These are phyloP conservation scores for Sinapis alba DNA, from an alignment of 441 rosid genomes.

Conservation along the genomic window DNA sequence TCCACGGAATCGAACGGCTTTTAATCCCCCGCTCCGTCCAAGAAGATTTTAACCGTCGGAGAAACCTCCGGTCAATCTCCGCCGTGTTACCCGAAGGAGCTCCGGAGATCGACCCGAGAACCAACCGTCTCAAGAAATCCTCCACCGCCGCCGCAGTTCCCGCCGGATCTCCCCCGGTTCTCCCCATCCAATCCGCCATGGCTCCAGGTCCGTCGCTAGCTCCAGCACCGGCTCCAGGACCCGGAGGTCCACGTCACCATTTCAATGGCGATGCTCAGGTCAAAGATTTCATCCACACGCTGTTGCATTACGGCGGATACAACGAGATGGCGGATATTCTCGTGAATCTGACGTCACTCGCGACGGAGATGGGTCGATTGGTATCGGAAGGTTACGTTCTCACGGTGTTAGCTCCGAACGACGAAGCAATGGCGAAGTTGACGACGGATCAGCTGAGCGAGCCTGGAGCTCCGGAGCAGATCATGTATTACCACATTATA, in stretches of 20 bases:
- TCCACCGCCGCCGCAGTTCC: constrained; percentile 36
- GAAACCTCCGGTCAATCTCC: constrained; percentile 57
- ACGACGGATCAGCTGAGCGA: constrained; percentile 67
- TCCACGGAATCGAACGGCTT: constrained; percentile 65
- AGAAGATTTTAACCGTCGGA: constrained; percentile 57
- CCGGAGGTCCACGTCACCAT: constrained; percentile 61
- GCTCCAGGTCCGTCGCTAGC: constrained; percentile 69
- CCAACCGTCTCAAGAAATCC: constrained; percentile 59
- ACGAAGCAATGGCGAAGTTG: constrained; percentile 70
- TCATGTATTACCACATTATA: constrained; percentile 59
- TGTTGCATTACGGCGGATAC: constrained; percentile 67
- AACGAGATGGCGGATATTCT: constrained; percentile 72
- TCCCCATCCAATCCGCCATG: constrained; percentile 59
- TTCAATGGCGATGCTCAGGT: constrained; percentile 68
- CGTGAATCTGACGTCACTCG: constrained; percentile 61
- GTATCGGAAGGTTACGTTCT: constrained; percentile 68
- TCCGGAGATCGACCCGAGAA: constrained; percentile 65
- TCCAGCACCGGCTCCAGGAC: constrained; percentile 71
- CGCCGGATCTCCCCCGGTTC: constrained; percentile 53
- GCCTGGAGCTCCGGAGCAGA: constrained; percentile 76
- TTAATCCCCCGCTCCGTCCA: constrained; percentile 62
- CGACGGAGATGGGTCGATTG: constrained; percentile 62
- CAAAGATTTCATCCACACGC: constrained; percentile 67
- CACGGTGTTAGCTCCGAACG: constrained; percentile 69
- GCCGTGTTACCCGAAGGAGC: constrained; percentile 69